These are phyloP conservation scores for Fusarium begoniae DNA, from an alignment of 2,329 filamentous ascomycete genomes.

Conservation along the genomic window DNA sequence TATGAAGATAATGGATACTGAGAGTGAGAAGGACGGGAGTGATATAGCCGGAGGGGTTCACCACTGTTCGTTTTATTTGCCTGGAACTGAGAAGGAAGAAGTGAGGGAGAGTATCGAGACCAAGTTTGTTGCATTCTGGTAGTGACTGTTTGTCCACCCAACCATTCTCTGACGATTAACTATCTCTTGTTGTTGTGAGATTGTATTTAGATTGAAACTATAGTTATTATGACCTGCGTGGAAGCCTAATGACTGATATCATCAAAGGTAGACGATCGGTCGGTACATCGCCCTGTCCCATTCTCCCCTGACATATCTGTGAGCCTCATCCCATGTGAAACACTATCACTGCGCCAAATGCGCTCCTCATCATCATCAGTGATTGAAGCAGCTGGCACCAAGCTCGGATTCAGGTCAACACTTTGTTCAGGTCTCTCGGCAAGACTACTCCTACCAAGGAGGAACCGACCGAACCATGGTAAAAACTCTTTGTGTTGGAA, in stretches of 20 bases:
- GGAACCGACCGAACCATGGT: no score
- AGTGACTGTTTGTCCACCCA: not conserved
- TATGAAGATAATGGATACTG: not conserved
- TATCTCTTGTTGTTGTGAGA: not conserved
- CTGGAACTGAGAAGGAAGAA: not conserved
- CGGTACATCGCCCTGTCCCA: no score
- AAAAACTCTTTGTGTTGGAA: no score
- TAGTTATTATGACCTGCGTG: not conserved
- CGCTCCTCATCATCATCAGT: no score
- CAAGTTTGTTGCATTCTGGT: not conserved
- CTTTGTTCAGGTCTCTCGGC: no score
- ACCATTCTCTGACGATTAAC: accelerated
- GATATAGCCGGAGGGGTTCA: not conserved
- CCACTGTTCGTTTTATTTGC: not conserved
- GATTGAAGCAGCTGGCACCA: no score
- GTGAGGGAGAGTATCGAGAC: not conserved
- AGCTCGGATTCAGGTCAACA: no score
- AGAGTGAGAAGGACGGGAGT: not conserved
- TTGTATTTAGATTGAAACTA: not conserved
- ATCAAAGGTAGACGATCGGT: no score
- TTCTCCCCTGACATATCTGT: no score
- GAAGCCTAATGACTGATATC: not conserved
- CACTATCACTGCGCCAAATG: no score
- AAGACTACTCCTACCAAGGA: no score
- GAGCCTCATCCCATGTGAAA: no score